Base-by-base conservation (phyloP, 2,329 filamentous ascomycete genomes). In the Alternaria triticina region DNA sequence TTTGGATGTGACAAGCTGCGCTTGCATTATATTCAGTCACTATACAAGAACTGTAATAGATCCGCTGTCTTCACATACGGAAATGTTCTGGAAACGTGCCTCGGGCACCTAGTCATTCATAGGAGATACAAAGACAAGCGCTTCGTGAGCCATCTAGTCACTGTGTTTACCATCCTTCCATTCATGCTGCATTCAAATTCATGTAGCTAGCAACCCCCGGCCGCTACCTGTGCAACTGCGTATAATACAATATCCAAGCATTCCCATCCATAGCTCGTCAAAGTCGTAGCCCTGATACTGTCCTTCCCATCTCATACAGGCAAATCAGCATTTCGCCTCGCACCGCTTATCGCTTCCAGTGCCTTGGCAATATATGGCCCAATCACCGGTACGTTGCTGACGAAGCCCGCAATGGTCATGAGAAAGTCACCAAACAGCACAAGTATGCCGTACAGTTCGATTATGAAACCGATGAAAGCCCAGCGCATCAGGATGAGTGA, bases 361-460 rank as follows among this genome's bases (percentile, higher is more conserved):
- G 85, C 86, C 69, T 87, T 83, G 62, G 92, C 91, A 75, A 97
- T 91, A 74, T 94, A 96, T 5, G 94, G 93, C 4, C 95, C 95
- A 6, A 98, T 84, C 8, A 97, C 86, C 0, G 96, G 95, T 11
- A 97, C 82, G 65, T 92, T 93, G 60, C 92, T 89, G 43, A 93
- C 92, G 76, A 98, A 97, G 15, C 92, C 89, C 0, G 91, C 92
- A 69, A 98, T 94, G 20, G 95, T 98, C 52, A 94, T 92, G 62
- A 98, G 87, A 82, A 98, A 98, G 81, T 99, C 96, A 36, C 96
- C 96, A 82, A 99, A 99, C 36, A 99, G 84, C 55, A 97, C 88
- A 70, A 96, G 87, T 70, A 99, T 95, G 28, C 96, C 96, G 82
- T 98, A 98, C 4, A 95, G 82, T 82, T 99, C 96, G 71, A 98